phyloP scores from a whole-genome alignment of 768 basidiomycete genomes.

The Holtermannia corniformis region DNA sequence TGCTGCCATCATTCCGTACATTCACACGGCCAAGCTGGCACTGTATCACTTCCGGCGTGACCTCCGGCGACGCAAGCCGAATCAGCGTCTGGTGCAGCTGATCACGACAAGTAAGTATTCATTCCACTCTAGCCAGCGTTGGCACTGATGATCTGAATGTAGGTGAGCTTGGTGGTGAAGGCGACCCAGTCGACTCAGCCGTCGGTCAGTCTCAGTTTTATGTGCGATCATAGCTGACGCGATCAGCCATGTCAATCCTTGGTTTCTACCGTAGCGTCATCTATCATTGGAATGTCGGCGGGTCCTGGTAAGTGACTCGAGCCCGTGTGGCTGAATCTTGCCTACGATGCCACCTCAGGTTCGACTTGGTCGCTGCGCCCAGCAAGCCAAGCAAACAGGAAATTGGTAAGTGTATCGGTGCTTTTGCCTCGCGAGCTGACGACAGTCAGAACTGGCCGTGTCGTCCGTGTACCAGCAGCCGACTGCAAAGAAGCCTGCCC shows the following conservation, averaged over 20 bases:
- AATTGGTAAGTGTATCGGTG: too few relatives aligned
- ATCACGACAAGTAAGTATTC: too few relatives aligned
- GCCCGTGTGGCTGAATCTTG: too few relatives aligned
- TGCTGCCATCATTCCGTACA: not conserved
- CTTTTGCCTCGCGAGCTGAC: too few relatives aligned
- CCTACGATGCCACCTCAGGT: too few relatives aligned
- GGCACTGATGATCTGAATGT: too few relatives aligned
- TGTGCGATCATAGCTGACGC: not conserved
- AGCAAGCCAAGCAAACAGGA: too few relatives aligned
- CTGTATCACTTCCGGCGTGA: not conserved
- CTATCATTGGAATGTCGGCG: not conserved
- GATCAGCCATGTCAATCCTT: not conserved
- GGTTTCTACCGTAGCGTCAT: not conserved
- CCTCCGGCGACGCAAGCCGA: not conserved
- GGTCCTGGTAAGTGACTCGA: too few relatives aligned
- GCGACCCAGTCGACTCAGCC: not conserved
- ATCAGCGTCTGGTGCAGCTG: not conserved
- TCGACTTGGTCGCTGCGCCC: too few relatives aligned
- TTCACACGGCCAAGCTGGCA: not conserved
- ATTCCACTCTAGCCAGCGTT: too few relatives aligned
- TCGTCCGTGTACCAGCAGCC: not conserved
- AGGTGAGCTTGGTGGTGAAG: not conserved
- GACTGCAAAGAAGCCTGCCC: not conserved
- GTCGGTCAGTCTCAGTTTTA: not conserved
- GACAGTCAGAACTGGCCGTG: too few relatives aligned